phyloP scores from a whole-genome alignment of 441 rosid genomes.

The Francoa sonchifolia region DNA sequence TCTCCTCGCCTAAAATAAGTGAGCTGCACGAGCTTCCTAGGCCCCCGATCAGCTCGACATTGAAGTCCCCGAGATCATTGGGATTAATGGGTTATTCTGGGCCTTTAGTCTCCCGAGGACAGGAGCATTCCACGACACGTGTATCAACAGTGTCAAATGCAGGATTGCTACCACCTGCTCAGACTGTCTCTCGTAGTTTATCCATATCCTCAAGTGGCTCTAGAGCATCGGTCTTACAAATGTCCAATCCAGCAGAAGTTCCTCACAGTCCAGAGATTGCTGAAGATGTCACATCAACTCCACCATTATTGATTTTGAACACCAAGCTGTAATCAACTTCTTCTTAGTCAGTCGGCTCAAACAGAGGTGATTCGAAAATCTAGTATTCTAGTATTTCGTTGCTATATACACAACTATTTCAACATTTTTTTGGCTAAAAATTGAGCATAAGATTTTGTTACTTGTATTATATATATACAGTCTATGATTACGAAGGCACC shows the following conservation, averaged over 20 bases:
- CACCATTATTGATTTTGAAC: constrained; percentile 43
- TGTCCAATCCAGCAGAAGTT: constrained; percentile 23
- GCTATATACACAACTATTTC: too few species aligned
- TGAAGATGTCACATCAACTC: constrained; percentile 45
- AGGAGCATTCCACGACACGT: constrained; percentile 21
- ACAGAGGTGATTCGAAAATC: constrained; percentile 26
- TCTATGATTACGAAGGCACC: too few species aligned
- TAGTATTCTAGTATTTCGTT: neutral
- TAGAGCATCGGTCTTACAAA: constrained; percentile 28
- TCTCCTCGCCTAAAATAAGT: constrained; percentile 52
- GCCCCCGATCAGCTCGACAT: constrained; percentile 34
- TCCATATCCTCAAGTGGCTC: constrained; percentile 50
- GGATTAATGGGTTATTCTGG: constrained; percentile 39
- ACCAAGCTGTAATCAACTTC: constrained; percentile 13
- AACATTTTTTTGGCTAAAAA: too few species aligned
- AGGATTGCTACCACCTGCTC: constrained; percentile 42
- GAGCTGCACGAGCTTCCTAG: constrained; percentile 82
- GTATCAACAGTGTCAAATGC: constrained; percentile 22
- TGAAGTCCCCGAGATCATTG: constrained; percentile 22
- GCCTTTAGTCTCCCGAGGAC: constrained; percentile 38
- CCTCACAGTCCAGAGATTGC: constrained; percentile 26
- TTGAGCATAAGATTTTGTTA: too few species aligned
- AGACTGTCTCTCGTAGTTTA: constrained; percentile 42
- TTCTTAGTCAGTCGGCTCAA: constrained; percentile 16
- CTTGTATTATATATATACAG: too few species aligned